phyloP scores from a whole-genome alignment of 441 rosid genomes.

The Adansonia gregorii region DNA sequence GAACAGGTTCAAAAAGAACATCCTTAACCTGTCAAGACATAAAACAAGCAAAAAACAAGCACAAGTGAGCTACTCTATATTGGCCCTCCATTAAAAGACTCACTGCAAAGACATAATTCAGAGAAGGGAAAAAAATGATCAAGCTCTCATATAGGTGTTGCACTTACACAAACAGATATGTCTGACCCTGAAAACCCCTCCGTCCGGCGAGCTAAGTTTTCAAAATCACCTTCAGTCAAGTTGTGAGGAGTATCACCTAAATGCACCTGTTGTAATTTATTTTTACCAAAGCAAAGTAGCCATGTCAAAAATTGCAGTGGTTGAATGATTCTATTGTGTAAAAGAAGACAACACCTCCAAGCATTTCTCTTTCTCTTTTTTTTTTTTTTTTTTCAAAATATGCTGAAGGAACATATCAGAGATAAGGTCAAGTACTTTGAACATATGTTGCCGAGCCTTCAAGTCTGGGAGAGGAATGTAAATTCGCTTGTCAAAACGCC shows the following conservation, averaged over 20 bases:
- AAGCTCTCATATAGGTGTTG: conserved; percentile 20
- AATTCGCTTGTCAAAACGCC: conserved; percentile 99
- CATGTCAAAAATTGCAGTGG: conserved; percentile 2
- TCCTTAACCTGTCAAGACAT: conserved; percentile 73
- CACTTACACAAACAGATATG: conserved; percentile 93
- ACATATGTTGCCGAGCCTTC: conserved; percentile 98
- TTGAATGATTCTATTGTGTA: not conserved
- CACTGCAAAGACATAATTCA: not conserved
- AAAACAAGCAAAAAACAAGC: conserved; percentile 6
- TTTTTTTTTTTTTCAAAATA: not conserved
- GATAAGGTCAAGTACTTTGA: conserved; percentile 64
- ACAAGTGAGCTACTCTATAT: not conserved
- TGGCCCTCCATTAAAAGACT: not conserved
- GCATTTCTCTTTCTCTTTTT: not conserved
- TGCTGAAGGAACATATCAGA: conserved; percentile 14
- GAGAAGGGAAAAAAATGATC: not conserved
- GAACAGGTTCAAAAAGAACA: conserved; percentile 97
- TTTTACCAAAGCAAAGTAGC: conserved; percentile 19
- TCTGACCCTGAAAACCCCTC: conserved; percentile 99
- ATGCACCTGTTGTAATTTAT: conserved; percentile 67
- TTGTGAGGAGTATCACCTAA: conserved; percentile 98
- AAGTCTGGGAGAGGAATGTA: conserved; percentile 95
- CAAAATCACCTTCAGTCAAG: conserved; percentile 91
- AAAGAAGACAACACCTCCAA: conserved; percentile 6
- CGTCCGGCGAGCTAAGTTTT: conserved; percentile 73